Evolutionary conservation across 306 rosid genomes (phyloP).

Genomic region (Carpinus viminea): DNA sequence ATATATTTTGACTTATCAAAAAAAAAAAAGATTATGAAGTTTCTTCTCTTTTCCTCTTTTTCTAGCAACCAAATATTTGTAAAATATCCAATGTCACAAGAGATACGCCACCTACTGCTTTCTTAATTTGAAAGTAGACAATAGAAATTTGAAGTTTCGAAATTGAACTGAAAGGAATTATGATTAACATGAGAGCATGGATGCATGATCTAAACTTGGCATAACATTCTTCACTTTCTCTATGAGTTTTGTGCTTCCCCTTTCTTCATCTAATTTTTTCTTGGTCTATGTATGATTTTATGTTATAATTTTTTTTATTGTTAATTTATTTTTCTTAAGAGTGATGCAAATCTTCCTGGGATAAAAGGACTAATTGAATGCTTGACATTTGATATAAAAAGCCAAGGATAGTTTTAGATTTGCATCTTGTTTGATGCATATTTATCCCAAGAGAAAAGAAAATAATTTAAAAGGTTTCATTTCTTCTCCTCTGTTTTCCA

Average conservation of each 20-base stretch:
- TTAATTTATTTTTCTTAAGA: conserved; percentile 10
- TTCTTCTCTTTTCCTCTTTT: not conserved
- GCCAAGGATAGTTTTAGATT: no score
- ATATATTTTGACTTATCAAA: no score
- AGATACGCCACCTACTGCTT: not conserved
- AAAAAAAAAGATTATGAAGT: no score
- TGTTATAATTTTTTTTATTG: not conserved
- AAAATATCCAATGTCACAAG: not conserved
- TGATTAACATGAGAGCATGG: not conserved
- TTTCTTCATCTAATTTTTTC: not conserved
- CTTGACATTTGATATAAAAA: not conserved
- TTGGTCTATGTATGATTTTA: not conserved
- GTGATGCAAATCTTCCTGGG: not conserved
- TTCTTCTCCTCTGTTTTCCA: not conserved
- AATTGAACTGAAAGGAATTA: not conserved
- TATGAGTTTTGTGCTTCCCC: no score
- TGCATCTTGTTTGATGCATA: no score
- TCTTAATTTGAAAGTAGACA: not conserved
- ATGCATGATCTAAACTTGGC: not conserved
- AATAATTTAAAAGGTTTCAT: not conserved
- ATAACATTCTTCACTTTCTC: not conserved
- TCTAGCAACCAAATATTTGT: not conserved
- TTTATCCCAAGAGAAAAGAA: no score
- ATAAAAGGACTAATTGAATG: not conserved
- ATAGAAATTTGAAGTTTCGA: not conserved